Percentiles rank a stretch among this genome's conserved stretches.
These are phyloP conservation scores for Talaromyces funiculosus DNA, from an alignment of 2,329 filamentous ascomycete species.

Conservation along the genomic window DNA sequence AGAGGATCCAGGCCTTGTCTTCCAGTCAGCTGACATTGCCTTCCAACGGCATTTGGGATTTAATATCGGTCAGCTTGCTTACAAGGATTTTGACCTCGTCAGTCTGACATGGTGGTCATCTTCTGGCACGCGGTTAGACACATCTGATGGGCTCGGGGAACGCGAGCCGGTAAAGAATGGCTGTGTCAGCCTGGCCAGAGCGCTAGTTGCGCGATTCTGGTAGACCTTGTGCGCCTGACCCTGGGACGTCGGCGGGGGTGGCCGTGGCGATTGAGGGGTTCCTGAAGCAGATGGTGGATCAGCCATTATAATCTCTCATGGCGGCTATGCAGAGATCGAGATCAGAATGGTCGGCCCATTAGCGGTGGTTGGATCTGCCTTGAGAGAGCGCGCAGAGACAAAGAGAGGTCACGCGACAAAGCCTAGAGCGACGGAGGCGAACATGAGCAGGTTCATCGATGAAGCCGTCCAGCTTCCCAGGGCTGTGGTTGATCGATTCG, in stretches of 20 bases:
- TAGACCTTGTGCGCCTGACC: conserved; percentile 28
- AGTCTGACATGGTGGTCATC: conserved; percentile 23
- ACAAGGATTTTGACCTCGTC: conserved; percentile 37
- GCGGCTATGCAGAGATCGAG: conserved; percentile 9
- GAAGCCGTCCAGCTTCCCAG: not conserved
- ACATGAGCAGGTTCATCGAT: not conserved
- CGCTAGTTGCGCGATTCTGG: conserved; percentile 41
- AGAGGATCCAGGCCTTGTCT: conserved; percentile 41
- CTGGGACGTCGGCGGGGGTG: conserved; percentile 9
- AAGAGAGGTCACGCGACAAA: not conserved
- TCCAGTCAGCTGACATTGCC: conserved; percentile 7
- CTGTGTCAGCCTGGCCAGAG: conserved; percentile 49
- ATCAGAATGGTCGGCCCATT: not conserved
- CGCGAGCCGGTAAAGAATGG: conserved; percentile 51
- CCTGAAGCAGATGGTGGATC: conserved; percentile 25
- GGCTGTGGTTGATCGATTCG: conserved; percentile 1
- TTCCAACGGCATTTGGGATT: not conserved
- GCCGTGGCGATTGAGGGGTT: conserved; percentile 17
- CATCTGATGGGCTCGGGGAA: conserved; percentile 47
- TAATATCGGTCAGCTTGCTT: conserved; percentile 17
- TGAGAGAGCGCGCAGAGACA: not conserved
- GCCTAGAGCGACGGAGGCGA: not conserved
- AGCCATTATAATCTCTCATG: conserved; percentile 24
- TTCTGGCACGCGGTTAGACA: conserved; percentile 1
- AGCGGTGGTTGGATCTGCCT: not conserved